Conservation (phyloP, 1,284 basidiomycete species). For the Cryptococcus sp. region DNA sequence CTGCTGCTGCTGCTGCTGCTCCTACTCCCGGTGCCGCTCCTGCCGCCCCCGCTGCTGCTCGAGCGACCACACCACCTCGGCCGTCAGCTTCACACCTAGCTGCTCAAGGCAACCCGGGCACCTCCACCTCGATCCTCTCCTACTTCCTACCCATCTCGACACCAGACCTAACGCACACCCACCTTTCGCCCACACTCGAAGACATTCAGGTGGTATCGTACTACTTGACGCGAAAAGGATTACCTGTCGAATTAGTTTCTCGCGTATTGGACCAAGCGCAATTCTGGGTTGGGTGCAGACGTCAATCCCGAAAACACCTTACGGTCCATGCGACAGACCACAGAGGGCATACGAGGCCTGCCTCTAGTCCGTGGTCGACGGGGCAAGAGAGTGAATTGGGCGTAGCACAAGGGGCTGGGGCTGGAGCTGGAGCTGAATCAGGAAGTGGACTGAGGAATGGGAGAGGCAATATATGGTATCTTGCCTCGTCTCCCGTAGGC, state of each 20-base stretch:
- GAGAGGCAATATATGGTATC: conserved; percentile 37
- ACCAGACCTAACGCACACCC: conserved; percentile 20
- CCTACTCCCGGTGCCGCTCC: neutral
- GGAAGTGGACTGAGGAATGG: conserved; percentile 26
- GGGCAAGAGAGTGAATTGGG: conserved; percentile 34
- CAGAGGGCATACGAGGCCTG: conserved; percentile 5
- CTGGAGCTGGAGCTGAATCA: conserved; percentile 2
- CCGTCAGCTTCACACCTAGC: conserved; percentile 2
- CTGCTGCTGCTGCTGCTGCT: conserved; percentile 2
- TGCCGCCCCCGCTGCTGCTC: neutral
- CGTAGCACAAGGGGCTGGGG: neutral
- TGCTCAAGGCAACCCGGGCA: neutral
- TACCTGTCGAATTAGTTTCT: conserved; percentile 35
- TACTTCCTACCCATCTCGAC: conserved; percentile 25
- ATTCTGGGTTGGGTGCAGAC: conserved; percentile 29
- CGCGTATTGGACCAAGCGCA: conserved; percentile 33
- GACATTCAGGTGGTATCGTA: conserved; percentile 17
- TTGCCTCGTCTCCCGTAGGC: conserved; percentile 33
- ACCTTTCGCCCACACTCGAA: conserved; percentile 10
- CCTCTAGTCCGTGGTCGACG: conserved; percentile 11
- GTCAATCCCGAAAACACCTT: conserved; percentile 17
- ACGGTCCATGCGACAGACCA: conserved; percentile 21
- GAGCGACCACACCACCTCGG: neutral
- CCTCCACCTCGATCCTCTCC: conserved; percentile 15
- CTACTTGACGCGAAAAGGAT: conserved; percentile 12